Percentiles rank a stretch among this genome's conserved stretches.
Conservation (phyloP, 2,329 filamentous ascomycete species). For the Neonectria neomacrospora region DNA sequence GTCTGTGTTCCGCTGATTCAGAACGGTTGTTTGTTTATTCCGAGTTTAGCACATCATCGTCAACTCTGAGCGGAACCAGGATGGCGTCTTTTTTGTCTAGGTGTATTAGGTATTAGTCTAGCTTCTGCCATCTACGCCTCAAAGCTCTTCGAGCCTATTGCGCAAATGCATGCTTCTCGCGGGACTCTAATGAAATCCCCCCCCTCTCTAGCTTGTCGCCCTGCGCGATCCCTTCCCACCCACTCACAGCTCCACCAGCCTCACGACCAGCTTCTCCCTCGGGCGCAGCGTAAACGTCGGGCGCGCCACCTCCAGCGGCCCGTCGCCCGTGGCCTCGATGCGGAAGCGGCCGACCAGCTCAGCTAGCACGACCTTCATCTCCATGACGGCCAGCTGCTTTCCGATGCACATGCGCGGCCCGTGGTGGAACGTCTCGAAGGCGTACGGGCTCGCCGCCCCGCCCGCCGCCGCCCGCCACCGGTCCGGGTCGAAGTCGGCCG, state of each 20-base stretch:
- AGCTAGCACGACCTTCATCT: slow-evolving; percentile 52
- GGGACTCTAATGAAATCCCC: too few relatives aligned
- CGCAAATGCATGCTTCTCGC: too few relatives aligned
- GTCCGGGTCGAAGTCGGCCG: slow-evolving; percentile 50
- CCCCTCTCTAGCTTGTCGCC: too few relatives aligned
- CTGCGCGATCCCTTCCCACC: too few relatives aligned
- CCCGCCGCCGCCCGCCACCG: slow-evolving; percentile 50
- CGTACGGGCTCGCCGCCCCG: slow-evolving; percentile 42
- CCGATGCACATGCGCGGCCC: slow-evolving; percentile 54
- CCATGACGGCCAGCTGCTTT: slow-evolving; percentile 49
- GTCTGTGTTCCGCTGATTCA: too few relatives aligned
- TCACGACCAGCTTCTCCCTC: slow-evolving; percentile 41
- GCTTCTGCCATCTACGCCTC: too few relatives aligned
- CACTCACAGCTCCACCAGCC: slow-evolving; percentile 33
- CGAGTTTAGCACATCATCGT: too few relatives aligned
- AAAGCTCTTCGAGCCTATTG: not conserved
- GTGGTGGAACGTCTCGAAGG: slow-evolving; percentile 51
- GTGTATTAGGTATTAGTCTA: not conserved
- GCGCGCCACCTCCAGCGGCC: slow-evolving; percentile 36
- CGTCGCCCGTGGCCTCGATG: slow-evolving; percentile 39
- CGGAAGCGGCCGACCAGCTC: slow-evolving; percentile 48
- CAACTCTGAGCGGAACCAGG: too few relatives aligned
- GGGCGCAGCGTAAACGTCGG: slow-evolving; percentile 44
- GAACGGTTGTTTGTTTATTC: too few relatives aligned
- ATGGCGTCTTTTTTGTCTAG: not conserved